Conservation (phyloP, 2,329 filamentous ascomycete species). For the Grosmannia penicillata region DNA sequence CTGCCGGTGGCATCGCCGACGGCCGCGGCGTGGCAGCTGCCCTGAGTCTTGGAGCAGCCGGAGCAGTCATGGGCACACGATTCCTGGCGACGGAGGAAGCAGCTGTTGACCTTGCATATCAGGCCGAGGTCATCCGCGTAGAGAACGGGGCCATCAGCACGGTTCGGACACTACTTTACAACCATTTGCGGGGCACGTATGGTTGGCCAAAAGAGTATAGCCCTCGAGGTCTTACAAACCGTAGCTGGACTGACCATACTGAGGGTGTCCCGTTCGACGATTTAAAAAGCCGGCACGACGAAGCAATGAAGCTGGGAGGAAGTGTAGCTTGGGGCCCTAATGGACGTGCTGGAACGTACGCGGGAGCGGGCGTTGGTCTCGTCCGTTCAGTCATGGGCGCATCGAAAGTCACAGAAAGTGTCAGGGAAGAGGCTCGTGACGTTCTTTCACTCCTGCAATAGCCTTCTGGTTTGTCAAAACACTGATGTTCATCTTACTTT, state of each 20-base stretch:
- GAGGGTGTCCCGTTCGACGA: constrained; percentile 26
- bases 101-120: constrained; percentile 24
- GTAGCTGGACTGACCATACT: constrained; percentile 24
- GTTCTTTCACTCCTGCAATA: background rate
- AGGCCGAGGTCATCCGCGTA: constrained; percentile 25
- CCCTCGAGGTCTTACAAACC: constrained; percentile 24
- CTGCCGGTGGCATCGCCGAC: constrained; percentile 45
- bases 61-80: constrained; percentile 46
- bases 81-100: constrained; percentile 37
- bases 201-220: constrained; percentile 26
- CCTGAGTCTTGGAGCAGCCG: constrained; percentile 36
- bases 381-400: constrained; percentile 6
- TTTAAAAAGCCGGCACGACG: constrained; percentile 22
- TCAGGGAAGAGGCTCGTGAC: background rate
- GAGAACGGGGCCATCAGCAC: constrained; percentile 23
- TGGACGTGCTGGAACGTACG: constrained; percentile 9
- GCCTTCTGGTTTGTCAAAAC: too few relatives aligned
- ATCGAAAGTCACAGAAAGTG: constrained; percentile 2
- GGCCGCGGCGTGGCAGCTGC: constrained; percentile 39
- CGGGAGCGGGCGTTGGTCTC: constrained; percentile 8
- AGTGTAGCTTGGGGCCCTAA: constrained; percentile 16
- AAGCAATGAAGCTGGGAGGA: constrained; percentile 18
- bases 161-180: constrained; percentile 27
- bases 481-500: background rate
- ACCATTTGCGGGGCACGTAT: constrained; percentile 25